Evolutionary conservation across 208 protist genomes (phyloP).

Genomic region (Leishmania gerbilli): DNA sequence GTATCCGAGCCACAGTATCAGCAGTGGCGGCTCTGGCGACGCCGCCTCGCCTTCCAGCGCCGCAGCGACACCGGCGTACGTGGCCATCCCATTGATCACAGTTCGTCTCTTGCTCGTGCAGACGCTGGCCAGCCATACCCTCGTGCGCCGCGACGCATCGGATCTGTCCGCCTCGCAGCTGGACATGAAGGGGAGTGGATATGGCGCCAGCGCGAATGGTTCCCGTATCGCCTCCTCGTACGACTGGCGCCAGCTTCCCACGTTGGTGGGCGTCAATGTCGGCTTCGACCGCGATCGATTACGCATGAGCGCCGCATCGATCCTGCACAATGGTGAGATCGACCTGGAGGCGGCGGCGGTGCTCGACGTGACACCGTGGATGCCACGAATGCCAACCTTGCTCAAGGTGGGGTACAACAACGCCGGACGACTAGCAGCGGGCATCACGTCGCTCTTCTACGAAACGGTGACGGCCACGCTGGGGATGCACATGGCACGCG

Average conservation of each 20-base stretch:
- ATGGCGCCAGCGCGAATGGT: conserved; percentile 8
- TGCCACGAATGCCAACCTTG: conserved; percentile 56
- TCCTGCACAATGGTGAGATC: conserved; percentile 61
- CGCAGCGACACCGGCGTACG: conserved; percentile 11
- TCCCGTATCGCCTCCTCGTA: conserved; percentile 26
- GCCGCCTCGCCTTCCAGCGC: background rate
- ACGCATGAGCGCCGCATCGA: conserved; percentile 70
- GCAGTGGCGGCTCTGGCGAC: background rate
- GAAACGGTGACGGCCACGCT: conserved; percentile 56
- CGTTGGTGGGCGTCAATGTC: conserved; percentile 54
- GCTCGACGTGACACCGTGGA: conserved; percentile 60
- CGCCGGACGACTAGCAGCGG: conserved; percentile 47
- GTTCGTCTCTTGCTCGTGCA: conserved; percentile 47
- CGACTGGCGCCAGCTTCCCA: conserved; percentile 65
- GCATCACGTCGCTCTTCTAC: conserved; percentile 71
- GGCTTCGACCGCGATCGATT: conserved; percentile 51
- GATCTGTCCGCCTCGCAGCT: conserved; percentile 12
- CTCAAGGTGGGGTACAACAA: conserved; percentile 77
- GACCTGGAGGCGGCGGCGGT: conserved; percentile 70
- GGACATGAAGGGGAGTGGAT: conserved; percentile 3
- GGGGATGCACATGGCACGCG: conserved; percentile 54
- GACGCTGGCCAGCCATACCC: conserved; percentile 40
- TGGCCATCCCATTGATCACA: conserved; percentile 12
- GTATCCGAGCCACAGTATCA: background rate
- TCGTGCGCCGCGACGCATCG: conserved; percentile 19